A percentile compares a stretch with the other conserved stretches of the same genome.
These are phyloP conservation scores for Puccinia polysora DNA, from an alignment of 1,284 basidiomycete genomes.

Conservation along the genomic window DNA sequence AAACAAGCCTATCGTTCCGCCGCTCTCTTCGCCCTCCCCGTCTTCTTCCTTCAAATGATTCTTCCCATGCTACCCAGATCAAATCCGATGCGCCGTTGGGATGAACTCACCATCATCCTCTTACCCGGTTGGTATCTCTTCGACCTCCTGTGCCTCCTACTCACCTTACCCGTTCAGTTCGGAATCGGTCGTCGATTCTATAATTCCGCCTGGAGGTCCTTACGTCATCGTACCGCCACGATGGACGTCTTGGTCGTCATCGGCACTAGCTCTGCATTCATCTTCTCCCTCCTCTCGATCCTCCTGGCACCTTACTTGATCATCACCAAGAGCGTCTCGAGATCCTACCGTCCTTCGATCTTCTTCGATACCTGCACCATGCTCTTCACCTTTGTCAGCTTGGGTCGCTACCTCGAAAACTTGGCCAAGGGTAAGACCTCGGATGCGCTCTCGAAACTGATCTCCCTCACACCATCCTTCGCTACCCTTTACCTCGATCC, in stretches of 20 bases:
- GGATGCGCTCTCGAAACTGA: constrained; percentile 89
- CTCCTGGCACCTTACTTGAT: constrained; percentile 61
- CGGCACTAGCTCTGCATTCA: constrained; percentile 88
- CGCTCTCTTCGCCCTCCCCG: constrained; percentile 76
- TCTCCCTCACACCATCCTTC: constrained; percentile 88
- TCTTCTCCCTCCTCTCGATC: constrained; percentile 76
- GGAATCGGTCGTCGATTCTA: constrained; percentile 88
- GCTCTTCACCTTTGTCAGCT: constrained; percentile 93
- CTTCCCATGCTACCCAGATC: constrained; percentile 65
- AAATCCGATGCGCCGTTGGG: constrained; percentile 52
- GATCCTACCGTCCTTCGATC: constrained; percentile 72
- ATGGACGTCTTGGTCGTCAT: constrained; percentile 89
- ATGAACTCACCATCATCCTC: constrained; percentile 58
- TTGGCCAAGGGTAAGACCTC: constrained; percentile 94
- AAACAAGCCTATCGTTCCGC: constrained; percentile 71
- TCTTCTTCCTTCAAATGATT: constrained; percentile 88
- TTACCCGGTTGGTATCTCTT: constrained; percentile 74
- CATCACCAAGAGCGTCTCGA: constrained; percentile 54
- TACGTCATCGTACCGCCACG: constrained; percentile 82
- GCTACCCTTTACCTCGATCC: constrained; percentile 87
- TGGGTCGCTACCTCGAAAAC: constrained; percentile 94
- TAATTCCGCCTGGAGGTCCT: constrained; percentile 77
- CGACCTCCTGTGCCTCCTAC: constrained; percentile 71
- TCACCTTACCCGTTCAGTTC: constrained; percentile 89
- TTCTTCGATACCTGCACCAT: constrained; percentile 99